Evolutionary conservation across 768 basidiomycete species (phyloP), one percentile per base, ranked within the genome.

Genomic region (Podaxis sp.): DNA sequence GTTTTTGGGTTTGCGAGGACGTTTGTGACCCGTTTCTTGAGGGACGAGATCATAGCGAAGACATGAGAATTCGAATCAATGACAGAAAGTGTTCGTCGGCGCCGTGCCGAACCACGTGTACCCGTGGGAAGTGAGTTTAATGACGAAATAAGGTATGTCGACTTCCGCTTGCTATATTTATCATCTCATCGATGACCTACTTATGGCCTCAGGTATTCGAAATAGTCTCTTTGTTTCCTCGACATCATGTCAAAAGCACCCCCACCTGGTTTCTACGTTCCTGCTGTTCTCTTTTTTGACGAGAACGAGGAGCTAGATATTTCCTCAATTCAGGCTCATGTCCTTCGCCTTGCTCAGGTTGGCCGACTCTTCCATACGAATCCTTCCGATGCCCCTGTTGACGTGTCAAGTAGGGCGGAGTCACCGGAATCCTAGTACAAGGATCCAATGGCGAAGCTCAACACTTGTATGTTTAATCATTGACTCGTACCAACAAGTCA

Each of bases 371-470:
- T 64, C 74, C 22, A 56, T 72, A 11, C 26, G 65, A 63, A 33
- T 63, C 56, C 37, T 22, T 53, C 26, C 49, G 56, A 22, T 38
- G 54, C n/a, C 57, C 68, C 5, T 46, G 37, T 48, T 67, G 58
- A 64, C 40, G 71, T 67, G 55, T 68, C 71, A 66, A 70, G 46
- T 54, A 91, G 88, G 88, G 88, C 58, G 89, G 88, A 17, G 85
- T 90, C 2, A 86, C 86, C 0, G 90, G 88, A 3, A 87, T 90
- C 61, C 77, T 91, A 15, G 86, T 89, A 0, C 88, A 91, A 72
- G 89, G 89, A 44, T 87, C 84, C 62, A 91, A 89, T 64, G 89
- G 89, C 50, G 88, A 90, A 71, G 90, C 90, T 5, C 88, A 88
- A 66, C 88, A 89, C 67, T 78, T 91, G 77, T 77, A 60, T 49